Base-by-base conservation (phyloP, 2,329 filamentous ascomycete genomes). In the Onygenales sp. region DNA sequence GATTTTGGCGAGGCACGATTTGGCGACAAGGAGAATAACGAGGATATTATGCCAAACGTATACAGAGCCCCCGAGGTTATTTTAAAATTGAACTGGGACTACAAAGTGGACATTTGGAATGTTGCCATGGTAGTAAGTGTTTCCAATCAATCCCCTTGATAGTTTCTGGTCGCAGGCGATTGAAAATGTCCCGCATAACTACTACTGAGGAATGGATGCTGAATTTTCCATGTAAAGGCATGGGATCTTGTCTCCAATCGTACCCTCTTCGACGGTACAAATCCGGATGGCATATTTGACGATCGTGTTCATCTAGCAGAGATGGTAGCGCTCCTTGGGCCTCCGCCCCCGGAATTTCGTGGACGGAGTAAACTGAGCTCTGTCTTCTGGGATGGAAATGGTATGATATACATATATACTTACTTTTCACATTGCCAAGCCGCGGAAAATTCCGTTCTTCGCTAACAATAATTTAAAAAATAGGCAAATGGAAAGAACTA, bases 31-130 rank as follows among this genome's bases (percentile, higher is more conserved):
- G 61, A 67, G 49, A 66, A 71, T 50, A 21, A 27, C n/a, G 53
- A 55, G 5, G 42, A 48, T 51, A 51, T 56, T n/a, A 44, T 46
- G 47, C 51, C 55, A 17, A 50, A 57, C 42, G 43, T 54, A n/a
- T 57, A 57, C 35, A 38, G 56, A 14, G 50, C 56, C n/a, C 56
- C 56, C 10, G 54, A 78, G 57, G 70, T 76, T 7, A 72, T 76
- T 2, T 55, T 77, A 0, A 56, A 65, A 57, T 59, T 62, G 0
- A 61, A 64, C 0, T 77, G 73, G 74, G 59, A 57, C 0, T 72
- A 69, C 51, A 54, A 63, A 13, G 61, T 75, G 10, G 74, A 77
- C 55, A 72, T 77, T 36, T 78, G 74, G 75, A 59, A 56, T 41
- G 50, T 63, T 43, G 62, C 38, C 31, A 43, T 44, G 38, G 31